phyloP scores from a whole-genome alignment of 495 filamentous ascomycete genomes.

The Neurospora sublineolata region DNA sequence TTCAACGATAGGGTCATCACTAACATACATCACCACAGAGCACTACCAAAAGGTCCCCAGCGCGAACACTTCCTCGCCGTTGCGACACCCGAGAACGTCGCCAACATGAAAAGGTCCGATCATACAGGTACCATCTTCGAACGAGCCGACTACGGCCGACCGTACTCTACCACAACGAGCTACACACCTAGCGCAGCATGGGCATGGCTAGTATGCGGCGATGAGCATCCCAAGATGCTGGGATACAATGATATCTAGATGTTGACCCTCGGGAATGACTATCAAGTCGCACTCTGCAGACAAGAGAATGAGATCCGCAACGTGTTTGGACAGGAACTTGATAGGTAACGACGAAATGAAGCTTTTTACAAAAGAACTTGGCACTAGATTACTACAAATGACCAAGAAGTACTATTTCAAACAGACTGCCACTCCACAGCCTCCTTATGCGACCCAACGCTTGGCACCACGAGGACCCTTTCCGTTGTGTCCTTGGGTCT shows the following conservation, averaged over 20 bases:
- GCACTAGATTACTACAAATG: neutral
- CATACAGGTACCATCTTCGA: slow-evolving; percentile 14
- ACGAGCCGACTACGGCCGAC: slow-evolving; percentile 18
- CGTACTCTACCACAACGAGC: slow-evolving; percentile 18
- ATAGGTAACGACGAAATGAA: neutral
- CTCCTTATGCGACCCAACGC: neutral
- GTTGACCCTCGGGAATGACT: neutral
- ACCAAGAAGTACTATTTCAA: neutral
- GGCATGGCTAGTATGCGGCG: slow-evolving; percentile 16
- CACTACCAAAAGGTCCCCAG: slow-evolving; percentile 16
- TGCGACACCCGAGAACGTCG: slow-evolving; percentile 38
- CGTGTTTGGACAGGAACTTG: neutral
- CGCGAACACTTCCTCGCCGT: slow-evolving; percentile 42
- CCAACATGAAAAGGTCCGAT: slow-evolving; percentile 33
- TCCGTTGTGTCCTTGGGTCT: neutral
- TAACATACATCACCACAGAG: slow-evolving; percentile 8
- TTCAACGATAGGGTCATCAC: too few species aligned
- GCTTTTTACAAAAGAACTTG: neutral
- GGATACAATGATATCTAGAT: slow-evolving; percentile 18
- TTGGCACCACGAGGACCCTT: neutral
- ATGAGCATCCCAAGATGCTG: slow-evolving; percentile 13
- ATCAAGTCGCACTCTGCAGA: neutral
- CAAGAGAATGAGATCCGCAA: neutral
- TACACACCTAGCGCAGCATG: slow-evolving; percentile 20
- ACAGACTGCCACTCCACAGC: neutral